Percentiles rank a stretch among this genome's conserved stretches.
These are phyloP conservation scores for Monosporozyma servazzii DNA, from an alignment of 805 yeast genomes.

Conservation along the genomic window DNA sequence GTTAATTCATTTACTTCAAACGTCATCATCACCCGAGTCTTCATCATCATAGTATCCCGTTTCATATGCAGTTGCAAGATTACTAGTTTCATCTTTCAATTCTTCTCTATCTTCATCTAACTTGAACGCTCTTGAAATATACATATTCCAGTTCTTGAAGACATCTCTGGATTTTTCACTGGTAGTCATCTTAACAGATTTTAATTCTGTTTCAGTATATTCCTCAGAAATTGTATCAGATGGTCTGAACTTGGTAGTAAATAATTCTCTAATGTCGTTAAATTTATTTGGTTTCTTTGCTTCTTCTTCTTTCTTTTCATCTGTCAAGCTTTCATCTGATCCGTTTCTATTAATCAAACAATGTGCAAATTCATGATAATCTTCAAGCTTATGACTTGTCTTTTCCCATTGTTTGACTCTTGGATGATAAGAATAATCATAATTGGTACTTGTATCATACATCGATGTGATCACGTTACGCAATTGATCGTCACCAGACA, in stretches of 20 bases:
- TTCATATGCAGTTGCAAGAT: constrained; percentile 39
- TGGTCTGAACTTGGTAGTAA: constrained; percentile 17
- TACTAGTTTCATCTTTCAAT: constrained; percentile 39
- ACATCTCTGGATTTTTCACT: constrained; percentile 26
- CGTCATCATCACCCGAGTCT: constrained; percentile 31
- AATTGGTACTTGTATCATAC: constrained; percentile 4
- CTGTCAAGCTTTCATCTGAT: not conserved
- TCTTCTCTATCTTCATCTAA: constrained; percentile 45
- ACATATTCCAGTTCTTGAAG: constrained; percentile 24
- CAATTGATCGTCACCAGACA: constrained; percentile 16
- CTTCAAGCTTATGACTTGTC: not conserved
- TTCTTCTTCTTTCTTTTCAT: not conserved
- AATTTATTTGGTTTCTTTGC: not conserved
- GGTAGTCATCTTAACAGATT: constrained; percentile 10
- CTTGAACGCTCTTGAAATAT: constrained; percentile 26
- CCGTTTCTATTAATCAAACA: constrained; percentile 15
- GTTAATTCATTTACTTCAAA: not conserved
- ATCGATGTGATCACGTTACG: constrained; percentile 21
- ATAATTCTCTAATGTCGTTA: constrained; percentile 5
- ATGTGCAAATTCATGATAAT: constrained; percentile 15
- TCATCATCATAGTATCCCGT: constrained; percentile 43
- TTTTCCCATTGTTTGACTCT: not conserved
- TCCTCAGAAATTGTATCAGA: constrained; percentile 24
- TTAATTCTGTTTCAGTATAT: constrained; percentile 8
- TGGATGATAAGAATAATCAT: constrained; percentile 18